Conservation (phyloP, 441 rosid species). For the Jatropha podagrica region DNA sequence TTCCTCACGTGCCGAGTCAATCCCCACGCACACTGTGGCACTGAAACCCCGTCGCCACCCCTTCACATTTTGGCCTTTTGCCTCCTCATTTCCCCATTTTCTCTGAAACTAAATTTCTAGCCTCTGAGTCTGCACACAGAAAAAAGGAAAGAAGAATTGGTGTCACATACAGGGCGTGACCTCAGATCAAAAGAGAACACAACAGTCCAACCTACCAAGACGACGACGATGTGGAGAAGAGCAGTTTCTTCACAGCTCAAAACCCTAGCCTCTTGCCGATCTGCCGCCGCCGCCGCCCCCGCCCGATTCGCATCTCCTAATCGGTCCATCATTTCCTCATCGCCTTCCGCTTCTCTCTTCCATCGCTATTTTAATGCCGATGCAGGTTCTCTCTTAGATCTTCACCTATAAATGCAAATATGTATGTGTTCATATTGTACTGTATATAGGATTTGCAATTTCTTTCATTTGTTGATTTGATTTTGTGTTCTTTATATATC, state of each 20-base stretch:
- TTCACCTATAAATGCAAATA: background rate
- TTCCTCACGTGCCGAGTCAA: background rate
- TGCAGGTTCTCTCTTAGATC: slow-evolving; percentile 52
- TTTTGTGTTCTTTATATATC: too few species aligned
- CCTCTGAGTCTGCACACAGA: background rate
- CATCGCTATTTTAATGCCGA: slow-evolving; percentile 51
- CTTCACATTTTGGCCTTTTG: slow-evolving; percentile 3
- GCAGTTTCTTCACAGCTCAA: slow-evolving; percentile 60
- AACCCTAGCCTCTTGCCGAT: slow-evolving; percentile 52
- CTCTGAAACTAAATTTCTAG: background rate
- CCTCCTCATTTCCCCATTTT: background rate
- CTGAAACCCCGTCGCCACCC: slow-evolving; percentile 4
- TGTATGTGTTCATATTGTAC: background rate
- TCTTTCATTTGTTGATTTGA: background rate
- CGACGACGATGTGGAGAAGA: slow-evolving; percentile 83
- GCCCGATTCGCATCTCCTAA: slow-evolving; percentile 35
- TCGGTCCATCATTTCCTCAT: slow-evolving; percentile 36
- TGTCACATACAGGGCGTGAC: slow-evolving; percentile 25
- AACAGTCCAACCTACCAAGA: background rate
- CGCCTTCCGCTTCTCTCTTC: slow-evolving; percentile 33
- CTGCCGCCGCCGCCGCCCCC: slow-evolving; percentile 34
- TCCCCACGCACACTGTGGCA: background rate
- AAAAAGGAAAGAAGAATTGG: background rate
- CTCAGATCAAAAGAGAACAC: slow-evolving; percentile 41
- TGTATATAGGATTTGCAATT: background rate